phyloP scores from a whole-genome alignment of 768 basidiomycete species.

The Cystobasidium onofrii region DNA sequence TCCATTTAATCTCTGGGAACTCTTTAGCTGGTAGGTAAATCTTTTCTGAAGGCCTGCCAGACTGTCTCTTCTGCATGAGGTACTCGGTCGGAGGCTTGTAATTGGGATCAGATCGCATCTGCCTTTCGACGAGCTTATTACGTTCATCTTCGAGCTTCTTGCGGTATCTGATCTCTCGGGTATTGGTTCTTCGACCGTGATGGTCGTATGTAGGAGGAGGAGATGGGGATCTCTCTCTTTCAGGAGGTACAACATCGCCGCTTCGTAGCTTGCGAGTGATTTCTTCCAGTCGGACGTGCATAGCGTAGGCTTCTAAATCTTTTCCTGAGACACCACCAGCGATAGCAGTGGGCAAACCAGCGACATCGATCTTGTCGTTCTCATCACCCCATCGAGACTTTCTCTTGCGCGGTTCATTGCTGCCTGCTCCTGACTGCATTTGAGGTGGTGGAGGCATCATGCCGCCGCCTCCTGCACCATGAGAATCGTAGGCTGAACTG shows the following conservation, averaged over 20 bases:
- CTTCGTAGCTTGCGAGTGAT: constrained; percentile 88
- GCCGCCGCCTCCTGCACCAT: constrained; percentile 7
- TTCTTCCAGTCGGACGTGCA: constrained; percentile 72
- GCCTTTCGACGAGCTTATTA: constrained; percentile 81
- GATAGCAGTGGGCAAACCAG: constrained; percentile 89
- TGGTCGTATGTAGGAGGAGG: constrained; percentile 96
- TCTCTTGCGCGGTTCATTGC: constrained; percentile 51
- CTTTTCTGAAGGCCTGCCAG: constrained; percentile 83
- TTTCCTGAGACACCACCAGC: constrained; percentile 81
- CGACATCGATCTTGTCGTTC: constrained; percentile 64
- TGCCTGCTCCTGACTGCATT: not conserved
- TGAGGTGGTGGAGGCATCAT: constrained; percentile 18
- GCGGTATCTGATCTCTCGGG: constrained; percentile 93
- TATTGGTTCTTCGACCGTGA: constrained; percentile 96
- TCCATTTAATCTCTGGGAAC: constrained; percentile 99
- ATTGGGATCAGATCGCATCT: constrained; percentile 95
- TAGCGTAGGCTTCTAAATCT: constrained; percentile 92
- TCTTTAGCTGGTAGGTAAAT: constrained; percentile 99
- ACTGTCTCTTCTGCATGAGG: constrained; percentile 73
- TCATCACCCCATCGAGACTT: constrained; percentile 97
- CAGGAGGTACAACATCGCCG: constrained; percentile 92
- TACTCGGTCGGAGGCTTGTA: constrained; percentile 97
- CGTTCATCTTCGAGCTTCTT: constrained; percentile 57
- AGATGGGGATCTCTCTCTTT: constrained; percentile 87
- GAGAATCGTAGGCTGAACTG: not conserved